A percentile compares a stretch with the other conserved stretches of the same genome.
These are phyloP conservation scores for Myotisia sp. DNA, from an alignment of 2,329 filamentous ascomycete species.

Conservation along the genomic window DNA sequence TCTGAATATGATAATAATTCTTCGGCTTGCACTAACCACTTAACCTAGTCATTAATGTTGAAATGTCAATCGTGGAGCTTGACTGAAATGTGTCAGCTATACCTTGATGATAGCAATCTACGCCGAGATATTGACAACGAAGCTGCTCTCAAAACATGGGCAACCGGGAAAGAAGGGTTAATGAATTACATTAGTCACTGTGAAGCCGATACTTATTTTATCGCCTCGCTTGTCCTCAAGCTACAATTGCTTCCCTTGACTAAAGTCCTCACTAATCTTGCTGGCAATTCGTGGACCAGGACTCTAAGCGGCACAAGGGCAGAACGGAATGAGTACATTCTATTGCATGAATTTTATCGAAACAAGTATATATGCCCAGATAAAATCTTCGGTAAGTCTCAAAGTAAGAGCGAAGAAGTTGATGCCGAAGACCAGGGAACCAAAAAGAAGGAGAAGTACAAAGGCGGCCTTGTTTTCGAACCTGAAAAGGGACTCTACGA, in stretches of 20 bases:
- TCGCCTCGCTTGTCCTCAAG: constrained; percentile 75
- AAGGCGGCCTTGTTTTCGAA: constrained; percentile 95
- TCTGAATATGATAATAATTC: too few species aligned
- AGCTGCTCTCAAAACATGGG: constrained; percentile 72
- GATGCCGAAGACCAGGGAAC: constrained; percentile 51
- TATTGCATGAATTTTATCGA: constrained; percentile 88
- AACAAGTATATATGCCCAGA: constrained; percentile 98
- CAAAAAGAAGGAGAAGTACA: constrained; percentile 97
- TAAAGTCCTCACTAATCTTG: constrained; percentile 89
- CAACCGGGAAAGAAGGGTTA: constrained; percentile 64
- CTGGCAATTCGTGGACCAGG: constrained; percentile 94
- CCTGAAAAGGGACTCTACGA: constrained; percentile 96
- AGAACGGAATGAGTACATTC: constrained; percentile 97
- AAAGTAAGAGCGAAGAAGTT: constrained; percentile 59
- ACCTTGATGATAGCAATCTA: constrained; percentile 56
- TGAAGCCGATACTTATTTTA: constrained; percentile 90
- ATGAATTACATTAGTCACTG: constrained; percentile 91
- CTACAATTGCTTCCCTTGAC: constrained; percentile 87
- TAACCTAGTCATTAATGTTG: constrained; percentile 60
- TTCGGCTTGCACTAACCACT: too few species aligned
- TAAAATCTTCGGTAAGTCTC: constrained; percentile 69
- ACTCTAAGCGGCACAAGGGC: constrained; percentile 91
- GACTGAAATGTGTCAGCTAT: constrained; percentile 92
- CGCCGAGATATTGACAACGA: constrained; percentile 84
- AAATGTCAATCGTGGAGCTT: constrained; percentile 98